phyloP scores from a whole-genome alignment of 305 asterid species.

The Fraxinus sp. region DNA sequence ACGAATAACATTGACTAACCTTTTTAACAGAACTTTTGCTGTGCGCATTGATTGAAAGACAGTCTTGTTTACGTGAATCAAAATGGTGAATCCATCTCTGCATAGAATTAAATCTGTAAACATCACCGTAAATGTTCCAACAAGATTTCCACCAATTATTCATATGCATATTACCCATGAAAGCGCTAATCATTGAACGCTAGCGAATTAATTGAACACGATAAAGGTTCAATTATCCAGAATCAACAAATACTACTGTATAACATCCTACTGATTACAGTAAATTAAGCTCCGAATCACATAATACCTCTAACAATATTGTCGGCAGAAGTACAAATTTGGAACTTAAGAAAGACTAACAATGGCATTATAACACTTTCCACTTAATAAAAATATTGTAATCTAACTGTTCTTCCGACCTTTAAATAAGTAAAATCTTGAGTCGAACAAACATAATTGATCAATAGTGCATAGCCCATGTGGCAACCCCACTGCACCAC shows the following conservation, averaged over 20 bases:
- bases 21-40: slow-evolving; percentile 76
- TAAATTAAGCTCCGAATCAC: neutral
- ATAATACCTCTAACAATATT: neutral
- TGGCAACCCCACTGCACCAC: neutral
- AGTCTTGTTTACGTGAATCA: slow-evolving; percentile 68
- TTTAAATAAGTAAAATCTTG: neutral
- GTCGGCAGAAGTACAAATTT: neutral
- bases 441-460: neutral
- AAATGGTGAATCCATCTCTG: slow-evolving; percentile 78
- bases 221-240: neutral
- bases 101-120: slow-evolving; percentile 25
- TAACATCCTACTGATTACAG: neutral
- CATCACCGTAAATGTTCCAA: slow-evolving; percentile 1
- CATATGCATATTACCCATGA: neutral
- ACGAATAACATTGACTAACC: slow-evolving; percentile 46
- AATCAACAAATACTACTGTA: neutral
- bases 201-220: neutral
- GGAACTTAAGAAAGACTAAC: neutral
- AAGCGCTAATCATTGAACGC: neutral
- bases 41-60: slow-evolving; percentile 85
- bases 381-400: neutral
- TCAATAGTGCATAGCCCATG: neutral
- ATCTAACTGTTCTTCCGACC: neutral
- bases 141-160: neutral
- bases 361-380: neutral